Evolutionary conservation across 352 stramenopile genomes (phyloP).

Genomic region (Aphanomyces invadans): DNA sequence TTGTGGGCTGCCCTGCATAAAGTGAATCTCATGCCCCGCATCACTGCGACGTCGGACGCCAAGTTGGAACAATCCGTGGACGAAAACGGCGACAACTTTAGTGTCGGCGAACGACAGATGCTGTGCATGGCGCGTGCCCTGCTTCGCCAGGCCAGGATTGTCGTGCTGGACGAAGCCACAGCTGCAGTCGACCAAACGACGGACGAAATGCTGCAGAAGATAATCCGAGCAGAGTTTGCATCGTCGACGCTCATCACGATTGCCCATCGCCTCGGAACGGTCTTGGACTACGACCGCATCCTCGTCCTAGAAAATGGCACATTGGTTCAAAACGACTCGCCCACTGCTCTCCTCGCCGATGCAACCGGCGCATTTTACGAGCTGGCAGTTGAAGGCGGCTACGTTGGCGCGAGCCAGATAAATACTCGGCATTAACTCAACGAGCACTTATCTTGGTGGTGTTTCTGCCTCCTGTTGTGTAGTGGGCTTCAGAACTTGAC

Average conservation of each 20-base stretch:
- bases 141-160: conserved; percentile 56
- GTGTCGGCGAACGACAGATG: conserved; percentile 68
- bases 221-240: conserved; percentile 60
- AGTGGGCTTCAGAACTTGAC: no score
- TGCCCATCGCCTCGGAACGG: conserved; percentile 89
- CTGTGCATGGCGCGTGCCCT: conserved; percentile 79
- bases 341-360: conserved; percentile 44
- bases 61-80: conserved; percentile 50
- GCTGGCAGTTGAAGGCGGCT: conserved; percentile 14
- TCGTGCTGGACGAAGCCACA: conserved; percentile 53
- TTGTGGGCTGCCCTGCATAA: conserved; percentile 87
- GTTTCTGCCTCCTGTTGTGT: no score
- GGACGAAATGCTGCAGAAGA: conserved; percentile 43
- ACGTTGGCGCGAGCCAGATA: neutral
- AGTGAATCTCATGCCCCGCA: conserved; percentile 65
- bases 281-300: conserved; percentile 88
- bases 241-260: conserved; percentile 89
- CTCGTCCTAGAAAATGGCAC: conserved; percentile 82
- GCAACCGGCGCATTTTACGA: conserved; percentile 22
- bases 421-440: no score
- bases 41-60: conserved; percentile 33
- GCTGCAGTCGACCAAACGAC: conserved; percentile 30
- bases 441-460: no score
- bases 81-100: conserved; percentile 72
- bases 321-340: conserved; percentile 56